phyloP scores from a whole-genome alignment of 2,329 filamentous ascomycete species.

The Clarireedia paspali region DNA sequence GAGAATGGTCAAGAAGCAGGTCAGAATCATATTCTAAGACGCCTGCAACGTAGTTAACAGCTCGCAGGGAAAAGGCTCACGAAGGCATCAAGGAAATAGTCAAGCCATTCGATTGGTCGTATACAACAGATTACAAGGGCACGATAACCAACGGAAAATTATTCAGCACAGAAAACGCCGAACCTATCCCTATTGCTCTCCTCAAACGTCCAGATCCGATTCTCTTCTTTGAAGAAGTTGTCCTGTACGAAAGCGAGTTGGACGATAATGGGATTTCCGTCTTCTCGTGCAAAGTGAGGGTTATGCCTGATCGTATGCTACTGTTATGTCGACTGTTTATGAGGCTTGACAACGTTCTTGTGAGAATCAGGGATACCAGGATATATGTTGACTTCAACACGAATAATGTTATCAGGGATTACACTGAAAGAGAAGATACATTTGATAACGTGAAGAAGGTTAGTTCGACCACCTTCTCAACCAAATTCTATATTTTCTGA shows the following conservation, averaged over 20 bases:
- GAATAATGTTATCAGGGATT: conserved; percentile 77
- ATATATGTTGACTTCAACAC: conserved; percentile 84
- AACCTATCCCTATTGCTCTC: conserved; percentile 72
- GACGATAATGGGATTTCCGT: conserved; percentile 95
- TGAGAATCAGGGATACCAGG: conserved; percentile 81
- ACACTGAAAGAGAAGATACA: conserved; percentile 75
- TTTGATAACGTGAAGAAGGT: conserved; percentile 72
- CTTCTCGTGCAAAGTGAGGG: conserved; percentile 81
- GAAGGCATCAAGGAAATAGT: conserved; percentile 88
- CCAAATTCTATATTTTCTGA: neutral
- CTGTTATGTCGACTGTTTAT: conserved; percentile 84
- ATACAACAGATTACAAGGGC: conserved; percentile 81
- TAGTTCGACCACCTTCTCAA: conserved; percentile 26
- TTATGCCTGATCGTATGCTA: conserved; percentile 84
- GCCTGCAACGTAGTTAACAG: no score
- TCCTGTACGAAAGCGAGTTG: conserved; percentile 94
- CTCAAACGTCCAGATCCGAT: conserved; percentile 88
- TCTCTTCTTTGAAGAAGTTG: conserved; percentile 91
- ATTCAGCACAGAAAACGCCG: conserved; percentile 18
- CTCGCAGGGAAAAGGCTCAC: conserved; percentile 63
- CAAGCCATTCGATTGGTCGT: conserved; percentile 97
- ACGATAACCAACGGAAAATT: conserved; percentile 40
- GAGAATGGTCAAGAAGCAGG: conserved; percentile 61
- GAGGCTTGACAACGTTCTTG: conserved; percentile 82
- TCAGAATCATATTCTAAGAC: conserved; percentile 2